Evolutionary conservation across 1,284 basidiomycete species (phyloP), one percentile per base, ranked within the genome.

Genomic region (Austropuccinia psidii): DNA sequence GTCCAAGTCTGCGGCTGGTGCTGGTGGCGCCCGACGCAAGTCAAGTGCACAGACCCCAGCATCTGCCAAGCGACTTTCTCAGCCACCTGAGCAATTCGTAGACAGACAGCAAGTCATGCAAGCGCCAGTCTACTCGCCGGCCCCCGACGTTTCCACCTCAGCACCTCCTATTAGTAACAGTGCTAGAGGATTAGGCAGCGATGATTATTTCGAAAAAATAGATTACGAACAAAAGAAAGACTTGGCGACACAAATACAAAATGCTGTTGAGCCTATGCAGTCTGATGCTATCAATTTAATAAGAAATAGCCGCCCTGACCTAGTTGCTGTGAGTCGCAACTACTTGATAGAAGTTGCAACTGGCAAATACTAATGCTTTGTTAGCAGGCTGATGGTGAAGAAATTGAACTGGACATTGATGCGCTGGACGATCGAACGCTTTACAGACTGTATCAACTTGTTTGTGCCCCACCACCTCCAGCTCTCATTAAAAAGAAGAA

Each of bases 341-440:
- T 7, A n/a, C 4, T 41, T 29, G 60, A 8, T 41, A 27, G 15
- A 41, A 43, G 13, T 17, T 64, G 54, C 4, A 75, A 69, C 27
- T 41, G 17, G 19, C 21, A 35, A 33, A 29, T 24, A 35, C 37
- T 33, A 15, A 49, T 21, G 62, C 7, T n/a, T 8, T 5, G 45
- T 60, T 19, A 74, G 58, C 57, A 74, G 65, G 83, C 93, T 89
- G 91, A 90, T 80, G 90, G 89, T 67, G 91, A 96, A 81, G 93
- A 97, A 83, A 96, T 97, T 78, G 93, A 97, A 82, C 86, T 97
- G 55, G 94, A 97, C 82, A 96, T 97, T 77, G 93, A 97, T 79
- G 84, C 87, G 57, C 84, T 97, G 43, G 92, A 93, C 64, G 84
- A 89, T 4, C 82, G 85, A 24, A 93, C 94, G 37, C 86, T 96